These are phyloP conservation scores for Silybum marianum DNA, from an alignment of 129 eudicot genomes.

Conservation along the genomic window DNA sequence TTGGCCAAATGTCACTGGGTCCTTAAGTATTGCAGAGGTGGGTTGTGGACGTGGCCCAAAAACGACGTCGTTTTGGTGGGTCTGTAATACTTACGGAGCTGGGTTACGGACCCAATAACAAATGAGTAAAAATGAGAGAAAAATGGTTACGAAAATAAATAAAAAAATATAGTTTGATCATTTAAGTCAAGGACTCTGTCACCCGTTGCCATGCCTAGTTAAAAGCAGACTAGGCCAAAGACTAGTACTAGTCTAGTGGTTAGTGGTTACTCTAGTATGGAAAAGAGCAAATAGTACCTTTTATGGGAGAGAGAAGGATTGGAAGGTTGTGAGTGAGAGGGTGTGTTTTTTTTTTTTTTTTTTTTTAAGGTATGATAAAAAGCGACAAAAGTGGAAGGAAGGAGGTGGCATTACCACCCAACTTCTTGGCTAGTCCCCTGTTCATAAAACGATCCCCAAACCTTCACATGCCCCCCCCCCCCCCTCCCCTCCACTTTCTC, in stretches of 20 bases:
- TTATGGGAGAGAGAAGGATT: no score
- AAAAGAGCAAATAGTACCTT: background rate
- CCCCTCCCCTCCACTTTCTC: conserved; percentile 5
- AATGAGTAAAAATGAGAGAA: no score
- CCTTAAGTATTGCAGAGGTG: no score
- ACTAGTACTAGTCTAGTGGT: background rate
- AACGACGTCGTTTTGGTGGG: no score
- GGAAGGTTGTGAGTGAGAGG: background rate
- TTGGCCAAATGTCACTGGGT: no score
- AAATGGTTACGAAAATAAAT: no score
- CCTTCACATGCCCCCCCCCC: conserved; percentile 23
- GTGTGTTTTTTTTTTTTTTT: background rate
- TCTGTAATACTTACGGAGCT: no score
- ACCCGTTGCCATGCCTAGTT: background rate
- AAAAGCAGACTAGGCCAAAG: background rate
- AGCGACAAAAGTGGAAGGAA: conserved; percentile 1
- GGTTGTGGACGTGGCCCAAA: no score
- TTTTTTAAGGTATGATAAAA: conserved; percentile 3
- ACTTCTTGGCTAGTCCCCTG: conserved; percentile 10
- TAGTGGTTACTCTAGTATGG: background rate
- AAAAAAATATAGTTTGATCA: no score
- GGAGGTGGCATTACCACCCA: conserved; percentile 11
- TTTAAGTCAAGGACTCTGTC: no score
- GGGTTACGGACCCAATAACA: no score
- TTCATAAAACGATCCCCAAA: conserved; percentile 18